phyloP scores from a whole-genome alignment of 257 asterid genomes.

The Solanum bulbocastanum region DNA sequence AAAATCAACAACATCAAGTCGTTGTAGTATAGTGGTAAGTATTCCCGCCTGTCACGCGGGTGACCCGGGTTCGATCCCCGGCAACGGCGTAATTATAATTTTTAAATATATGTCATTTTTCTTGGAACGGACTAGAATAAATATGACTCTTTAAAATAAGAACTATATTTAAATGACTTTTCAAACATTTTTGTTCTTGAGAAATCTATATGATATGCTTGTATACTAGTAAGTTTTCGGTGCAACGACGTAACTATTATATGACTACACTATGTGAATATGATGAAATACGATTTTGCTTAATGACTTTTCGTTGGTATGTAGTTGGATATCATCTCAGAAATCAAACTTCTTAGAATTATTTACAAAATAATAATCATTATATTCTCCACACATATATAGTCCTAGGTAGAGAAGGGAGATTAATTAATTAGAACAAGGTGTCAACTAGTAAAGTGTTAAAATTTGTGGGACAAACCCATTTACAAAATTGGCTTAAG shows the following conservation, averaged over 20 bases:
- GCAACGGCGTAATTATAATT: constrained; percentile 45
- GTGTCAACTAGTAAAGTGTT: not conserved
- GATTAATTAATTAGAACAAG: not conserved
- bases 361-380: not conserved
- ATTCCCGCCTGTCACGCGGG: constrained; percentile 99
- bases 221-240: not conserved
- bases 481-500: not conserved
- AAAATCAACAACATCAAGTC: not conserved
- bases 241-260: not conserved
- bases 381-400: not conserved
- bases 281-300: not conserved
- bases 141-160: no score
- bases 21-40: constrained; percentile 98
- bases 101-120: no score
- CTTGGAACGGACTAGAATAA: no score
- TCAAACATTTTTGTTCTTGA: not conserved
- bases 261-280: not conserved
- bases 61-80: constrained; percentile 99
- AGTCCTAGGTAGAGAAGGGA: not conserved
- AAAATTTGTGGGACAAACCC: not conserved
- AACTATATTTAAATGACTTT: not conserved
- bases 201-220: no score
- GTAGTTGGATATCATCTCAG: not conserved
- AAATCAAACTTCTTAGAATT: not conserved
- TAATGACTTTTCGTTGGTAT: not conserved